Base-by-base conservation (phyloP, 164 flowering plant genomes). In the Kalanchoe fedtschenkoi region DNA sequence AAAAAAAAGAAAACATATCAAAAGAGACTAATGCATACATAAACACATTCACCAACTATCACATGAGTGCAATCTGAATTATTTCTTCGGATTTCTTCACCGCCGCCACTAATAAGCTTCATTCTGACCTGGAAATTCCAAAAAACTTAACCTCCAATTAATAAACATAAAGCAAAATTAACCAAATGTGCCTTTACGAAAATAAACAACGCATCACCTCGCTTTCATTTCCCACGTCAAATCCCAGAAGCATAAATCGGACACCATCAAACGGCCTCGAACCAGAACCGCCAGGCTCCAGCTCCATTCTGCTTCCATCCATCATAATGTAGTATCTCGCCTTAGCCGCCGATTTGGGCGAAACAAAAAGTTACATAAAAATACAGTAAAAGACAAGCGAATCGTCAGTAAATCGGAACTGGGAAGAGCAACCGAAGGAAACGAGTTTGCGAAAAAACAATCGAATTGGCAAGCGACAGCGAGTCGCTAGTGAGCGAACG, bases 101-200 rank as follows among this genome's bases (percentile, higher is more conserved):
- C 97, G 3, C 96, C 97, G 13, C 85, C 83, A 66, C 46, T 65
- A 10, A 83, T 66, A 37, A 95, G 88, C 82, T 81, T 84, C 22
- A 69, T 65, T 5, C 77, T 79, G 63, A 81, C 74, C 96, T 92
- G 41, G n/a, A 55, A 61, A 7, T 17, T 8, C 17, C 32, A 13
- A 15, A 21, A n/a, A 39, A 4, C 59, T 13, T 59, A 7, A 58
- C n/a, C 21, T 24, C 32, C 14, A 22, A n/a, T 22, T 4, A 34
- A 3, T 1, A 37, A 62, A 19, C 37, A 22, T 5, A 17, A 44
- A 42, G 56, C 42, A 62, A 30, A n/a, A 7, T n/a, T n/a, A n/a
- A n/a, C n/a, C n/a, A n/a, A n/a, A n/a, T n/a, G n/a, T n/a, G n/a
- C n/a, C n/a, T n/a, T n/a, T n/a, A n/a, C n/a, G n/a, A n/a, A n/a